Percentiles rank a stretch among this genome's conserved stretches.
Evolutionary conservation across 345 rosid genomes (phyloP).

Genomic region (Citrus trifoliata): DNA sequence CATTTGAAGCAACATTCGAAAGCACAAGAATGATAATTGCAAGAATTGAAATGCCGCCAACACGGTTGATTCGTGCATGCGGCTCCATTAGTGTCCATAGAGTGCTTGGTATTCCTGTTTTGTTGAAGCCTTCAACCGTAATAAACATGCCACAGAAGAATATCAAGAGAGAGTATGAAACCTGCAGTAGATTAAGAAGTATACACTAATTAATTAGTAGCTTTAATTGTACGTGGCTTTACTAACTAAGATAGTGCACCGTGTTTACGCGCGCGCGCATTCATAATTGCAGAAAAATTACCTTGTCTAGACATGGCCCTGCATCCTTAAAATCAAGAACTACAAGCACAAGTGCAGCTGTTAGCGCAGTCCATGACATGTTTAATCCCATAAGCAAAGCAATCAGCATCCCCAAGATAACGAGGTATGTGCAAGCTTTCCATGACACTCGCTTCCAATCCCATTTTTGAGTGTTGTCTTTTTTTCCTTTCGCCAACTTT

Average conservation of each 20-base stretch:
- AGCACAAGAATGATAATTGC: constrained; percentile 29
- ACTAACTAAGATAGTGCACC: no score
- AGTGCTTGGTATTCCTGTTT: neutral
- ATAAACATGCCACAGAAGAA: constrained; percentile 11
- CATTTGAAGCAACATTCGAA: constrained; percentile 33
- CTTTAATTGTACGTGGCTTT: no score
- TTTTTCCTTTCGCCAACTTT: neutral
- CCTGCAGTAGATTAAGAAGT: neutral
- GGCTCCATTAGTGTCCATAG: neutral
- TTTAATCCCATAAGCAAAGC: neutral
- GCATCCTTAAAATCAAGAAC: constrained; percentile 9
- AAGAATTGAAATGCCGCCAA: constrained; percentile 13
- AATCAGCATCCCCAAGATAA: neutral
- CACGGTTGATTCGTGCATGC: neutral
- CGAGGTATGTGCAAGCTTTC: neutral
- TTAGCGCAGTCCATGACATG: constrained; percentile 1
- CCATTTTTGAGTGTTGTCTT: neutral
- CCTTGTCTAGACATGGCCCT: neutral
- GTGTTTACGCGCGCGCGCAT: no score
- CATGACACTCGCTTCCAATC: neutral
- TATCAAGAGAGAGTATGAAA: constrained; percentile 1
- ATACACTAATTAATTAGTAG: neutral
- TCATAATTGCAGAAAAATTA: neutral
- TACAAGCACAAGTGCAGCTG: constrained; percentile 1
- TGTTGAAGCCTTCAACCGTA: constrained; percentile 6